A percentile compares a stretch with the other conserved stretches of the same genome.
These are phyloP conservation scores for Prunus campanulata DNA, from an alignment of 306 rosid genomes.

Conservation along the genomic window DNA sequence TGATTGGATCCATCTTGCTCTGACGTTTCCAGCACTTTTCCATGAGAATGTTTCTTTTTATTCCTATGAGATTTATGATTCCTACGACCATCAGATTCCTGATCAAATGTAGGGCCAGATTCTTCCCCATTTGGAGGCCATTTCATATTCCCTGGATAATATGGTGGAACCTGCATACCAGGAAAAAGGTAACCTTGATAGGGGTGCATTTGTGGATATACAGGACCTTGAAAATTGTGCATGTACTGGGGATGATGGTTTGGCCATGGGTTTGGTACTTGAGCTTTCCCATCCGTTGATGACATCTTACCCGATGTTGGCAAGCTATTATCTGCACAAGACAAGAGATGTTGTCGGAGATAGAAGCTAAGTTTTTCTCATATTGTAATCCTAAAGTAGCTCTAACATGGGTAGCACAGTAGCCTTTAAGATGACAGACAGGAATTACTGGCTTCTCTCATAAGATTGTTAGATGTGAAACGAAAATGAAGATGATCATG, in stretches of 20 bases:
- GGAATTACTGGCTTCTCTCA: neutral
- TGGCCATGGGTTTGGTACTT: conserved; percentile 69
- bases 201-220: conserved; percentile 74
- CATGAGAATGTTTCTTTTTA: conserved; percentile 63
- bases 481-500: neutral
- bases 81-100: conserved; percentile 42
- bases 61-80: conserved; percentile 53
- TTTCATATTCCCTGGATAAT: conserved; percentile 76
- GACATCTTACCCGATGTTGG: conserved; percentile 49
- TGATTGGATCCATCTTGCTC: conserved; percentile 56
- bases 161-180: conserved; percentile 86
- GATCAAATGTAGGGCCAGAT: conserved; percentile 44
- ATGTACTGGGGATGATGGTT: conserved; percentile 71
- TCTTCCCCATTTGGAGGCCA: conserved; percentile 79
- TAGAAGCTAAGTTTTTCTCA: neutral
- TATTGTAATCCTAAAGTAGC: neutral
- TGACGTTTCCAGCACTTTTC: conserved; percentile 39
- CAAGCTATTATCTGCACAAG: conserved; percentile 50
- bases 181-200: conserved; percentile 78
- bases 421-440: neutral
- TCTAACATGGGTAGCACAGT: neutral
- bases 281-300: conserved; percentile 60
- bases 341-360: neutral
- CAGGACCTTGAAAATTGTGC: conserved; percentile 82
- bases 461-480: neutral